Evolutionary conservation across 768 basidiomycete species (phyloP).

Genomic region (Rossbeevera mucosa): DNA sequence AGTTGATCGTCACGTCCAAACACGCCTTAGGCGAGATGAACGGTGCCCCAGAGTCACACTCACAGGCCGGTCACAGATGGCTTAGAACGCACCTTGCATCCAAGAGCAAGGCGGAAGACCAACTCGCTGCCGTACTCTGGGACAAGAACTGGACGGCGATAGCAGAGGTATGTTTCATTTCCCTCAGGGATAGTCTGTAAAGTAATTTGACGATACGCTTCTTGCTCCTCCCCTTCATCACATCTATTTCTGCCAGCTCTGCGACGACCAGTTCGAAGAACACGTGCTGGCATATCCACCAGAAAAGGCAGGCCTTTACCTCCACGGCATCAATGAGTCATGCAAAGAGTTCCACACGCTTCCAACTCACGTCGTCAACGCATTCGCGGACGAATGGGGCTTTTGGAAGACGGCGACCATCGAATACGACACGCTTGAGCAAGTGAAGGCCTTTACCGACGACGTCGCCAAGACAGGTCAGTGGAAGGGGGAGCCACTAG

Average conservation of each 20-base stretch:
- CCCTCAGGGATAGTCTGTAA: neutral
- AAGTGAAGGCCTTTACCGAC: slow-evolving; percentile 71
- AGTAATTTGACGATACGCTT: neutral
- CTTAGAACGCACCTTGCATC: slow-evolving; percentile 53
- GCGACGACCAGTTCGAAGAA: slow-evolving; percentile 96
- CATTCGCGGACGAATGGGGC: slow-evolving; percentile 86
- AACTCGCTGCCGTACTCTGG: slow-evolving; percentile 75
- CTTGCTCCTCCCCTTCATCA: neutral
- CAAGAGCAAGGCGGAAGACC: slow-evolving; percentile 61
- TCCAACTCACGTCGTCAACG: slow-evolving; percentile 59
- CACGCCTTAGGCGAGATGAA: slow-evolving; percentile 71
- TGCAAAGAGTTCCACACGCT: slow-evolving; percentile 66
- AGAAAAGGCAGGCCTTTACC: slow-evolving; percentile 83
- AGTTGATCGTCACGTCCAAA: slow-evolving; percentile 86
- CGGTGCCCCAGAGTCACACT: slow-evolving; percentile 55
- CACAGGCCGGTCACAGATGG: slow-evolving; percentile 83
- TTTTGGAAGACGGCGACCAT: slow-evolving; percentile 75
- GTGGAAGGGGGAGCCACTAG: slow-evolving; percentile 82
- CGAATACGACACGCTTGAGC: slow-evolving; percentile 49
- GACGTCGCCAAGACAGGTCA: slow-evolving; percentile 60
- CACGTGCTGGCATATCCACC: slow-evolving; percentile 84
- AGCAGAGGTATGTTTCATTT: slow-evolving; percentile 63
- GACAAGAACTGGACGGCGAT: slow-evolving; percentile 84
- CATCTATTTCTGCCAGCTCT: slow-evolving; percentile 55
- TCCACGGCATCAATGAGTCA: slow-evolving; percentile 85